A percentile compares a stretch with the other conserved stretches of the same genome.
phyloP scores from a whole-genome alignment of 352 stramenopile genomes.

The Phytophthora multivora region DNA sequence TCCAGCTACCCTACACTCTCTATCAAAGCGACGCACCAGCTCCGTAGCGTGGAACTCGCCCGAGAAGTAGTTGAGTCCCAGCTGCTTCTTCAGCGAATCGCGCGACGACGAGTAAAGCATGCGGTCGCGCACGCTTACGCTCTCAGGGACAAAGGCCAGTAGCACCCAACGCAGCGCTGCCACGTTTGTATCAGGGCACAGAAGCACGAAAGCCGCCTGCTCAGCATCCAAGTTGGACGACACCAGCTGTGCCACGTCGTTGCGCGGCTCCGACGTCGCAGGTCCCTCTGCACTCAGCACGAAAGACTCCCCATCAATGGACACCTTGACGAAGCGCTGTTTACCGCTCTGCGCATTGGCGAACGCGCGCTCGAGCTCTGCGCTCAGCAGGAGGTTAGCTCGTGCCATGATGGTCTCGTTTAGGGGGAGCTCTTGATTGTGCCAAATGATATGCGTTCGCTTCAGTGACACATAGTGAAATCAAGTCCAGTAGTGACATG shows the following conservation, averaged over 20 bases:
- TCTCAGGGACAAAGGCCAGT: conserved; percentile 80
- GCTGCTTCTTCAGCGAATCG: conserved; percentile 90
- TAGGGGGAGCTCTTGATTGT: conserved; percentile 15
- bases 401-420: conserved; percentile 67
- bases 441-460: conserved; percentile 4
- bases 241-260: conserved; percentile 47
- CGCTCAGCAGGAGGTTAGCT: conserved; percentile 61
- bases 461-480: neutral
- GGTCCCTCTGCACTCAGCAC: conserved; percentile 46
- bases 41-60: conserved; percentile 90
- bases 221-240: conserved; percentile 31
- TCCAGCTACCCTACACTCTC: neutral
- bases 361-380: conserved; percentile 73
- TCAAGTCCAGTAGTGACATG: neutral
- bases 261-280: conserved; percentile 46
- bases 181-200: conserved; percentile 78
- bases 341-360: conserved; percentile 70
- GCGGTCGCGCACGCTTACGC: conserved; percentile 82
- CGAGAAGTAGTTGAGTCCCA: conserved; percentile 91
- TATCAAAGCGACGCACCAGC: conserved; percentile 33
- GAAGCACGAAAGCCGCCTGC: conserved; percentile 75
- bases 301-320: conserved; percentile 69
- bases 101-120: conserved; percentile 93
- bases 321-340: conserved; percentile 72
- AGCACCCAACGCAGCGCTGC: conserved; percentile 78